Base-by-base conservation (phyloP, 495 filamentous ascomycete species). In the Cercophora scortea region DNA sequence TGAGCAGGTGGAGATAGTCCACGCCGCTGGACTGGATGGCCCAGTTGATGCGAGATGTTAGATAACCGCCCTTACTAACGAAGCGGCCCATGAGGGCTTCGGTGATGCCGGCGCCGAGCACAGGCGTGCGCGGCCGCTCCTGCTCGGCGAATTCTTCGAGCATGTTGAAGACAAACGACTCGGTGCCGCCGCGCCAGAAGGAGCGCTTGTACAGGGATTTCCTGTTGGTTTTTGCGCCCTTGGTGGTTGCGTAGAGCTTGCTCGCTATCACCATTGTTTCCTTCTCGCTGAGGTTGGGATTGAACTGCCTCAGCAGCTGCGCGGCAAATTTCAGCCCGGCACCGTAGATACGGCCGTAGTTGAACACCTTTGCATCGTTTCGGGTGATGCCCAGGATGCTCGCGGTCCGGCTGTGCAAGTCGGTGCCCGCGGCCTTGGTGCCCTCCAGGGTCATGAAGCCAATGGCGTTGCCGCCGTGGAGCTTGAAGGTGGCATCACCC, bases 371-470 rank as follows among this genome's bases (percentile, higher is more conserved):
- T 16, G 93, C 93, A 64, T 95, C 84, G 56, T 96, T 94, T 35
- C 93, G 81, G 0, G 88, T 92, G 54, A 97, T 99, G 11, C 90
- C 90, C 4, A 99, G 66, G 48, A 96, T 99, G 13, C 76, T 73
- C 2, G 93, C 94, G 36, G 94, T 99, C 25, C 90, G 86, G 32
- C 91, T 96, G 70, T 99, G 93, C 56, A 97, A 71, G 63, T 99
- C 93, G 3, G 93, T 99, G 11, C 90, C 92, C 13, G 87, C 87
- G 10, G 88, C 82, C 67, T 96, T 97, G 46, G 89, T 92, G 7
- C 93, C 93, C 67, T 99, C 93, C 13, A 99, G 72, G 1, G 94
- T 97, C 93, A 99, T 99, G 73, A 99, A 99, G 8, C 94, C 93
- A 49, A 97, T 86, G 5, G 93, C 94, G 59, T 95, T 96, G 45